phyloP scores from a whole-genome alignment of 2,329 filamentous ascomycete genomes.

The Thyridium curvatum region DNA sequence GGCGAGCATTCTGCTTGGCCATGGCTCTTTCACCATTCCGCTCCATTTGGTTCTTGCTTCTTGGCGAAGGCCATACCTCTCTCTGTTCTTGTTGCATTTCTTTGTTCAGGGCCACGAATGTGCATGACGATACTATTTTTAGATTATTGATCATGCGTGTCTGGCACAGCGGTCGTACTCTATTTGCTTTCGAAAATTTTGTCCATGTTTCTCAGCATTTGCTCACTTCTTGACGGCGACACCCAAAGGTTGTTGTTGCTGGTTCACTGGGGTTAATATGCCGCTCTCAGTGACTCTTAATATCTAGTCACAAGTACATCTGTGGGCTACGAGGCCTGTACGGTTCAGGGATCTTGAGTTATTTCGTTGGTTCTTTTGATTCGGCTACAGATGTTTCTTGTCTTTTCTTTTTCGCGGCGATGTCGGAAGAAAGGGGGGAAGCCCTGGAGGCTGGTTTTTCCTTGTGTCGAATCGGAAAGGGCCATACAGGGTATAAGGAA shows the following conservation, averaged over 20 bases:
- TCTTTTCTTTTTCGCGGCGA: conserved; percentile 2
- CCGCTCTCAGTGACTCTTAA: conserved; percentile 12
- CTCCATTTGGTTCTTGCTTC: too few species aligned
- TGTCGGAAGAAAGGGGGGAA: conserved; percentile 17
- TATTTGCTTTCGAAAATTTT: conserved; percentile 23
- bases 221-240: conserved; percentile 9
- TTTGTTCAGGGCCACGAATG: conserved; percentile 41
- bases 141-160: conserved; percentile 51
- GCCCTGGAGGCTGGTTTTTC: conserved; percentile 28
- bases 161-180: conserved; percentile 51
- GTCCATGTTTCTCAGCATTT: conserved; percentile 21
- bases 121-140: conserved; percentile 50
- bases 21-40: too few species aligned
- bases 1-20: too few species aligned
- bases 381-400: conserved; percentile 1
- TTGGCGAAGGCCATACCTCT: conserved; percentile 5
- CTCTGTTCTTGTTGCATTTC: conserved; percentile 29
- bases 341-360: conserved; percentile 1
- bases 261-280: not conserved
- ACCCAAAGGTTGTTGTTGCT: not conserved
- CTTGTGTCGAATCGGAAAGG: not conserved
- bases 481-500: too few species aligned
- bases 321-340: not conserved
- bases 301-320: conserved; percentile 10
- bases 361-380: conserved; percentile 4